These are phyloP conservation scores for Boechera divaricarpa DNA, from an alignment of 345 rosid genomes.

Conservation along the genomic window DNA sequence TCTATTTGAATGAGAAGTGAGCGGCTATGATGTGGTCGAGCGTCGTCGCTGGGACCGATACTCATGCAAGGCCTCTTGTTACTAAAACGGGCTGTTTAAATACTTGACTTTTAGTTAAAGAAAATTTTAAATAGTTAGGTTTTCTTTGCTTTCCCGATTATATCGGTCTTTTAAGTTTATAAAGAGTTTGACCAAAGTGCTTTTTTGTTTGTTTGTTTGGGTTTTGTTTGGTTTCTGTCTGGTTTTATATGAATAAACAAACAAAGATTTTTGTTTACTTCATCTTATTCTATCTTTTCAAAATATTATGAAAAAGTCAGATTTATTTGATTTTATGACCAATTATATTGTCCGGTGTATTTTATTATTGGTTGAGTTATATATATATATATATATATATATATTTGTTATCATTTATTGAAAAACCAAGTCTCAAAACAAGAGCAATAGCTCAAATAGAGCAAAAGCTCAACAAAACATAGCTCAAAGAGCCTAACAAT, in stretches of 20 bases:
- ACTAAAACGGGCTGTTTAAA: background rate
- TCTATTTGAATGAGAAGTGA: slow-evolving; percentile 27
- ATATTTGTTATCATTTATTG: too few species aligned
- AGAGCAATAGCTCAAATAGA: too few species aligned
- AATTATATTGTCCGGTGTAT: too few species aligned
- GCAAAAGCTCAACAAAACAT: too few species aligned
- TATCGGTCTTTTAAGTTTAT: background rate
- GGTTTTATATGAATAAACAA: background rate
- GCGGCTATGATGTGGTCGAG: background rate
- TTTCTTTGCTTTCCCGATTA: background rate
- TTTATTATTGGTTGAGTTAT: too few species aligned
- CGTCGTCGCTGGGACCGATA: slow-evolving; percentile 1
- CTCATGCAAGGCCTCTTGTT: slow-evolving; percentile 10
- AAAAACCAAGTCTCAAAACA: too few species aligned
- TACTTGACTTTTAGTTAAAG: background rate
- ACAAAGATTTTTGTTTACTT: too few species aligned
- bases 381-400: too few species aligned
- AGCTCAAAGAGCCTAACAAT: too few species aligned
- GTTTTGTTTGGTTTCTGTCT: background rate
- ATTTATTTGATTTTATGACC: too few species aligned
- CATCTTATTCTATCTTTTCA: too few species aligned
- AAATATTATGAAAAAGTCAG: too few species aligned
- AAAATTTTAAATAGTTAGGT: background rate
- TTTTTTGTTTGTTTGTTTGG: background rate
- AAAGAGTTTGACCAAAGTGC: background rate